Conservation (phyloP, 257 asterid species). For the Lycium barbarum region DNA sequence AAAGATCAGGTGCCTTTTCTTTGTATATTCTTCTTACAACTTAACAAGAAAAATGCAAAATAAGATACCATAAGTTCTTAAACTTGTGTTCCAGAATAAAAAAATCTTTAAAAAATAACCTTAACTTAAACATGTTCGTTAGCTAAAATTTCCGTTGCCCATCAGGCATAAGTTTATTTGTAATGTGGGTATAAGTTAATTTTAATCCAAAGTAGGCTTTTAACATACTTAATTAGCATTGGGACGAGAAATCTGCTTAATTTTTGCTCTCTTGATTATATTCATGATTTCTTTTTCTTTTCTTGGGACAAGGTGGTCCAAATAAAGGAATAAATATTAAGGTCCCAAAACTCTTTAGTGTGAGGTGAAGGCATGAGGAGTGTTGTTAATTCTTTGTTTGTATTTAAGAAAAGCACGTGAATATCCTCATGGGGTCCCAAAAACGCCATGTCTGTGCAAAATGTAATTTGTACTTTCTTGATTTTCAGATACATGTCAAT, state of each 20-base stretch:
- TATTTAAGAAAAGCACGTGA: conserved; percentile 39
- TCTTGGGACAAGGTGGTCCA: conserved; percentile 44
- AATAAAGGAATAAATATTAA: conserved; percentile 11
- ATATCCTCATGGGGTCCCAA: conserved; percentile 42
- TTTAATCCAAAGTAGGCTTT: no score
- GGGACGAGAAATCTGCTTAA: background rate
- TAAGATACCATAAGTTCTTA: no score
- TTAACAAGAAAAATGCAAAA: no score
- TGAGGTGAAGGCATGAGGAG: background rate
- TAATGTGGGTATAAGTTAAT: no score
- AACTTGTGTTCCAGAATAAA: no score
- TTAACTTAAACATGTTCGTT: no score
- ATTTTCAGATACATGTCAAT: background rate
- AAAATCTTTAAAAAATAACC: no score
- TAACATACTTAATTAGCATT: background rate
- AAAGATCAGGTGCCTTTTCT: no score
- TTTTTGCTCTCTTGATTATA: background rate
- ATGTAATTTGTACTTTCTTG: background rate
- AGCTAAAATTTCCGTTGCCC: no score
- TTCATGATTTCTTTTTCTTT: background rate
- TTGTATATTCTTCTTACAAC: no score
- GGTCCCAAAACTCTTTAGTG: conserved; percentile 44
- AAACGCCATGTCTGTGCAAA: background rate
- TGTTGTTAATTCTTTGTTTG: background rate
- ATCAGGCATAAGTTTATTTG: no score